A percentile compares a stretch with the other conserved stretches of the same genome.
Conservation (phyloP, 1,284 basidiomycete species). For the Neotropicomus parvogracilis region DNA sequence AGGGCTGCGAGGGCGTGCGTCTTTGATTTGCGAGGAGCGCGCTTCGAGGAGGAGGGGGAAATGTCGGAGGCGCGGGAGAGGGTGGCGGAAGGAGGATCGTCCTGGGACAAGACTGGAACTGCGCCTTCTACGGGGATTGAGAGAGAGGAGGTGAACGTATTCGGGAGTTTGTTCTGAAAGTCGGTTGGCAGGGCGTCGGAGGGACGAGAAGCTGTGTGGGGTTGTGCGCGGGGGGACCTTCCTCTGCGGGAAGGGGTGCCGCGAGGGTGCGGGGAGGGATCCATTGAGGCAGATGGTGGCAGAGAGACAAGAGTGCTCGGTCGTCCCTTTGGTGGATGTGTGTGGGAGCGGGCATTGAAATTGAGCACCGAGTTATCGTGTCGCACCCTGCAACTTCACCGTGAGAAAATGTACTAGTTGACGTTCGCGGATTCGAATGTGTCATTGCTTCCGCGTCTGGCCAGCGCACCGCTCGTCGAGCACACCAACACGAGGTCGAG, state of each 20-base stretch:
- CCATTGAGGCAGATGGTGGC: constrained; percentile 18
- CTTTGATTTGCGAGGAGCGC: constrained; percentile 83
- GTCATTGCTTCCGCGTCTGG: constrained; percentile 32
- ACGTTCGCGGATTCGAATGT: constrained; percentile 35
- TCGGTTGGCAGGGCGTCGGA: constrained; percentile 34
- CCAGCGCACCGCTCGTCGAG: constrained; percentile 28
- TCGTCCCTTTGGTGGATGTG: constrained; percentile 32
- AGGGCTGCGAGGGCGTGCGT: constrained; percentile 76
- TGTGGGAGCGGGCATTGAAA: constrained; percentile 40
- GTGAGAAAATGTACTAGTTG: constrained; percentile 29
- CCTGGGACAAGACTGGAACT: constrained; percentile 36
- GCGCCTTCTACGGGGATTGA: constrained; percentile 51
- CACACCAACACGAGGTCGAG: constrained; percentile 17
- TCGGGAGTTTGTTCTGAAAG: constrained; percentile 37
- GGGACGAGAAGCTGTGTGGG: constrained; percentile 22
- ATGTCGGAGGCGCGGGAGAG: constrained; percentile 27
- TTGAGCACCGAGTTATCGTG: constrained; percentile 40
- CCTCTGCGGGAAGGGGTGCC: constrained; percentile 32
- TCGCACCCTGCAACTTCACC: constrained; percentile 32
- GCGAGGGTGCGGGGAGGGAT: constrained; percentile 16
- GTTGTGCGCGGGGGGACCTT: constrained; percentile 30
- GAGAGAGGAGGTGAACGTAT: constrained; percentile 49
- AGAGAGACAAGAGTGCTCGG: constrained; percentile 9
- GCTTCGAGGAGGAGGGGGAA: constrained; percentile 42
- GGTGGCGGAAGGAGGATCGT: constrained; percentile 25